Base-by-base conservation (phyloP, 2,329 filamentous ascomycete species). In the Chrysosporium keratinophilum region DNA sequence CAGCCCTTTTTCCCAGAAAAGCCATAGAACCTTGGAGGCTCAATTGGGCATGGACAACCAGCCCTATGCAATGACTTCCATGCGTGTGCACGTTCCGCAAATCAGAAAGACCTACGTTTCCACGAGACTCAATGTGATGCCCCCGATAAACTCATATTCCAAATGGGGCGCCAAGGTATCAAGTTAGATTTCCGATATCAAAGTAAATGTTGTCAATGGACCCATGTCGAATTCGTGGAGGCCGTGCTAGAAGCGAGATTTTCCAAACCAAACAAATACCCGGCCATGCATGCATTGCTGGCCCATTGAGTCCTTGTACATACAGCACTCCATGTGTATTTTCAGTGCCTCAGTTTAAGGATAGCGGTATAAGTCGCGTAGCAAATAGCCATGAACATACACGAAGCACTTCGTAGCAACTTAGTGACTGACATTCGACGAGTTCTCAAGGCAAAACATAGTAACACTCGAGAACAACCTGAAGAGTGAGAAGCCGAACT, bases 11-110 rank as follows among this genome's bases (percentile, higher is more conserved):
- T 17, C 23, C 35, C 19, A 39, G 39, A 23, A 14, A 1, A n/a
- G 23, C 28, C 11, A 12, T 17, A 5, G 2, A 35, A 20, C 33
- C 17, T 39, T 48, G 19, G 33, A 48, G 31, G 33, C 45, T 48
- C 50, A 39, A 37, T 39, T 31, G 50, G 40, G 41, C 41, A 10
- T 47, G 20, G 34, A 6, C 17, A 42, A 33, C 39, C 41, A 45
- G 31, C 17, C 45, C 20, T 49, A 49, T 46, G 45, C 20, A 40
- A 10, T 34, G 19, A 45, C 28, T 28, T 45, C 31, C 1, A 52
- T 40, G 45, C 44, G 53, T 46, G 54, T 40, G 28, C 50, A 50
- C 44, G 20, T 19, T 41, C 45, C 45, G 10, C 54, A 46, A 56
- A 54, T 56, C 54, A 45, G 33, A 12, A 19, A 3, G 15, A n/a